These are phyloP conservation scores for Ascocoryne sarcoides DNA, from an alignment of 2,329 filamentous ascomycete species.

Conservation along the genomic window DNA sequence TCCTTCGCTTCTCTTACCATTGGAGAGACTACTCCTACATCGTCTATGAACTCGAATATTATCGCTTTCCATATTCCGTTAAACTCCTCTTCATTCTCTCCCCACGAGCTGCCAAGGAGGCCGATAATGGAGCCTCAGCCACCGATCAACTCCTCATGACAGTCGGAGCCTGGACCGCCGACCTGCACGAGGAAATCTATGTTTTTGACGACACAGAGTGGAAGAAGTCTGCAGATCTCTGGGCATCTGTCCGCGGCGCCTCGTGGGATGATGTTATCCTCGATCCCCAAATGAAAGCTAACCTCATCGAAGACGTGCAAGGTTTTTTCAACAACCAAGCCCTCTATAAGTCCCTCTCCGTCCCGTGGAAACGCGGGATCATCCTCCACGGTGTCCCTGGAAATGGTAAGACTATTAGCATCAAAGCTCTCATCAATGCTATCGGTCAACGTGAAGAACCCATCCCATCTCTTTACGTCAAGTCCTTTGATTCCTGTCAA, in stretches of 20 bases:
- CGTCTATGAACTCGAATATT: slow-evolving; percentile 16
- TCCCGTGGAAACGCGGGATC: slow-evolving; percentile 62
- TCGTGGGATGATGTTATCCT: slow-evolving; percentile 59
- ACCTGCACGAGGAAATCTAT: slow-evolving; percentile 57
- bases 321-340: slow-evolving; percentile 52
- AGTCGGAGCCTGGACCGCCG: slow-evolving; percentile 44
- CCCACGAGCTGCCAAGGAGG: background rate
- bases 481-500: slow-evolving; percentile 37
- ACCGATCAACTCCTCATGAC: slow-evolving; percentile 45
- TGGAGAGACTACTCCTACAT: slow-evolving; percentile 12
- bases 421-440: slow-evolving; percentile 61
- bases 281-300: slow-evolving; percentile 53
- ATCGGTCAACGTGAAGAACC: slow-evolving; percentile 43
- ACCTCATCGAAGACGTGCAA: slow-evolving; percentile 52
- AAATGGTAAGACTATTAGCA: slow-evolving; percentile 64
- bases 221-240: slow-evolving; percentile 54
- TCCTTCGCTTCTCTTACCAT: slow-evolving; percentile 12
- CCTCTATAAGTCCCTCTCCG: slow-evolving; percentile 49
- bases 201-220: slow-evolving; percentile 55
- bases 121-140: background rate
- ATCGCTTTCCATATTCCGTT: background rate
- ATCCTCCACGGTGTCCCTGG: slow-evolving; percentile 58
- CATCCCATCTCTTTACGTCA: slow-evolving; percentile 54
- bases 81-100: slow-evolving; percentile 9
- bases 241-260: slow-evolving; percentile 41